A percentile compares a stretch with the other conserved stretches of the same genome.
These are phyloP conservation scores for Xylariaceae sp. DNA, from an alignment of 2,329 filamentous ascomycete genomes.

Conservation along the genomic window DNA sequence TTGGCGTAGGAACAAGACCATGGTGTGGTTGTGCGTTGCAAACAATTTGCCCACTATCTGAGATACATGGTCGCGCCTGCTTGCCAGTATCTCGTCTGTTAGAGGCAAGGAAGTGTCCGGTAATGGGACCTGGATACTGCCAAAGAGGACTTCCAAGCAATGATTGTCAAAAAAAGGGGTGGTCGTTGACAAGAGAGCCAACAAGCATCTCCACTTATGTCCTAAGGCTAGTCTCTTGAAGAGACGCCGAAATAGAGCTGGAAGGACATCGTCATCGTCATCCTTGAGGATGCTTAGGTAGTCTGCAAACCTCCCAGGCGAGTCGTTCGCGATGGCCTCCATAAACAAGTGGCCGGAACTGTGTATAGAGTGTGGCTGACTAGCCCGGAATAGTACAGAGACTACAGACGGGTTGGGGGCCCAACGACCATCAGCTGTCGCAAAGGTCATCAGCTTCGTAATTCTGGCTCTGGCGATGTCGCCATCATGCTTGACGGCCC, in stretches of 20 bases:
- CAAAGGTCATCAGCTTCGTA: not conserved
- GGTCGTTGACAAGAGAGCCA: not conserved
- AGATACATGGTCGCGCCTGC: not conserved
- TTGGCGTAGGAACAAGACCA: not conserved
- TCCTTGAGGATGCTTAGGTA: no score
- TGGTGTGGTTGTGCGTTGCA: not conserved
- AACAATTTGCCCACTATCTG: not conserved
- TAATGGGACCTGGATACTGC: not conserved
- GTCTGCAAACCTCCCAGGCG: not conserved
- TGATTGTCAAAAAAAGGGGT: conserved; percentile 1
- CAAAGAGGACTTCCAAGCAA: conserved; percentile 3
- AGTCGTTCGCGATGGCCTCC: not conserved
- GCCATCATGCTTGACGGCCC: not conserved
- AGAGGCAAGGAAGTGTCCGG: not conserved
- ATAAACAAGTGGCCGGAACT: not conserved
- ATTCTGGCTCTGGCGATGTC: not conserved
- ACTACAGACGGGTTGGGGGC: no score
- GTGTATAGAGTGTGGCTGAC: no score
- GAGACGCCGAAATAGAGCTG: not conserved
- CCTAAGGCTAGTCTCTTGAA: conserved; percentile 2
- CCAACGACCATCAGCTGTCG: no score
- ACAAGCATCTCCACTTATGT: conserved; percentile 5
- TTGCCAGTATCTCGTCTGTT: not conserved
- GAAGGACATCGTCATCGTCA: not conserved
- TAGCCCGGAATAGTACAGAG: no score